These are phyloP conservation scores for Cytospora schulzeri DNA, from an alignment of 2,329 filamentous ascomycete genomes.

Conservation along the genomic window DNA sequence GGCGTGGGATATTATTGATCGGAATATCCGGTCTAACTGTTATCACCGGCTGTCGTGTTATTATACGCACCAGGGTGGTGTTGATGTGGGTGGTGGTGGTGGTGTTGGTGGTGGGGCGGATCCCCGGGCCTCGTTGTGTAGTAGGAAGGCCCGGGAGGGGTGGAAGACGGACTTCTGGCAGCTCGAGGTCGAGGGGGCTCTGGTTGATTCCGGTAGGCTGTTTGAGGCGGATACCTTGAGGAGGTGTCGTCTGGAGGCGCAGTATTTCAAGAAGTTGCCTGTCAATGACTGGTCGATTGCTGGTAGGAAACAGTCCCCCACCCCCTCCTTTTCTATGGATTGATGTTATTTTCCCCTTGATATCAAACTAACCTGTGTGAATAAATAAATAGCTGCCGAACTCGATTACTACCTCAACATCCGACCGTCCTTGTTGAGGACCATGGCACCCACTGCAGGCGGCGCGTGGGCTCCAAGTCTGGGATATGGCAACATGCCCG, in stretches of 20 bases:
- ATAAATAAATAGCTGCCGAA: slow-evolving; percentile 9
- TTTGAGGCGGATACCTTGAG: slow-evolving; percentile 27
- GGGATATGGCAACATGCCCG: slow-evolving; percentile 12
- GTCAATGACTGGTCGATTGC: slow-evolving; percentile 17
- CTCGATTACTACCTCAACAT: slow-evolving; percentile 20
- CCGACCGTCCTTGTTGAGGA: slow-evolving; percentile 11
- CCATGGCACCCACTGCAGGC: slow-evolving; percentile 8
- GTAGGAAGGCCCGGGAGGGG: slow-evolving; percentile 22
- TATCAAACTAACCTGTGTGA: not conserved
- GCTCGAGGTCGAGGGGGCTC: slow-evolving; percentile 22
- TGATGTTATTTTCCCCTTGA: not conserved
- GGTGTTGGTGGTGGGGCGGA: too few species aligned
- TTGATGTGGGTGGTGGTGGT: too few species aligned
- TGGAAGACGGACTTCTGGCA: slow-evolving; percentile 26
- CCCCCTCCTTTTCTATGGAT: not conserved
- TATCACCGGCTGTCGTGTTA: slow-evolving; percentile 25
- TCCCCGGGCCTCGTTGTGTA: slow-evolving; percentile 2
- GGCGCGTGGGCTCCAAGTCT: slow-evolving; percentile 17
- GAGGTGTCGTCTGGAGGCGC: slow-evolving; percentile 25
- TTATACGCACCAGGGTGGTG: slow-evolving; percentile 3
- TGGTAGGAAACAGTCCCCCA: not conserved
- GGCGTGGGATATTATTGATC: slow-evolving; percentile 27
- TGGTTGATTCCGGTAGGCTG: slow-evolving; percentile 19
- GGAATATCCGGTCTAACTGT: slow-evolving; percentile 28
- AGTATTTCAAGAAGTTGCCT: slow-evolving; percentile 25